These are phyloP conservation scores for Artomyces pyxidatus DNA, from an alignment of 768 basidiomycete genomes.

Conservation along the genomic window DNA sequence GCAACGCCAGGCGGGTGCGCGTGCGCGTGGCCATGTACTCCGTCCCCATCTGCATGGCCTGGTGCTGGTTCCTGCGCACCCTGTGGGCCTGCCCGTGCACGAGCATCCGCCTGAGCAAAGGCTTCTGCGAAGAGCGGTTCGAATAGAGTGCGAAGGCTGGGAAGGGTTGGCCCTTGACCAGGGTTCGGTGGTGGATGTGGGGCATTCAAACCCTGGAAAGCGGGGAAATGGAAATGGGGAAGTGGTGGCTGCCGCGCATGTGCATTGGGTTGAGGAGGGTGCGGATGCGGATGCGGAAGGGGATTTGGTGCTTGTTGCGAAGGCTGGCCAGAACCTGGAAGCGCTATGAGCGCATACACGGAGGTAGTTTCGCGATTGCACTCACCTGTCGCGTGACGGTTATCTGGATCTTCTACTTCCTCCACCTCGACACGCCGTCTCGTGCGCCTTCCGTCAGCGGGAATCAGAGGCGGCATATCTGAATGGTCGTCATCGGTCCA, in stretches of 20 bases:
- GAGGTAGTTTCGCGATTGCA: no score
- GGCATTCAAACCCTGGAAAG: constrained; percentile 7
- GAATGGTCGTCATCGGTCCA: constrained; percentile 4
- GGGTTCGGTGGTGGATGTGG: no score
- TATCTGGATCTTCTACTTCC: constrained; percentile 6
- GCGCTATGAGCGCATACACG: no score
- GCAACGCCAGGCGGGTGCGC: no score
- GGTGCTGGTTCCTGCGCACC: no score
- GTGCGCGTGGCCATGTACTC: no score
- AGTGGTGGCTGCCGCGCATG: background rate
- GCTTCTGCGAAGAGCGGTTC: constrained; percentile 9
- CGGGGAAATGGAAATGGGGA: background rate
- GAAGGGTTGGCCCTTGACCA: constrained; percentile 11
- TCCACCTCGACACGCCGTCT: constrained; percentile 6
- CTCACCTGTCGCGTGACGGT: constrained; percentile 2
- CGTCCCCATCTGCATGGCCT: no score
- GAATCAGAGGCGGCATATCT: background rate
- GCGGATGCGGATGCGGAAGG: background rate
- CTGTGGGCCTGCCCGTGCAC: no score
- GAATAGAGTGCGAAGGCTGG: constrained; percentile 13
- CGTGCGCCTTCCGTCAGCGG: background rate
- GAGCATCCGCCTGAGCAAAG: constrained; percentile 9
- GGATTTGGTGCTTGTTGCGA: background rate
- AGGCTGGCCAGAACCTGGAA: no score
- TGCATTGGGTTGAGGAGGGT: background rate